Evolutionary conservation across 331 rosid species (phyloP), one percentile per base, ranked within the genome.

Genomic region (Acacia pycnantha): DNA sequence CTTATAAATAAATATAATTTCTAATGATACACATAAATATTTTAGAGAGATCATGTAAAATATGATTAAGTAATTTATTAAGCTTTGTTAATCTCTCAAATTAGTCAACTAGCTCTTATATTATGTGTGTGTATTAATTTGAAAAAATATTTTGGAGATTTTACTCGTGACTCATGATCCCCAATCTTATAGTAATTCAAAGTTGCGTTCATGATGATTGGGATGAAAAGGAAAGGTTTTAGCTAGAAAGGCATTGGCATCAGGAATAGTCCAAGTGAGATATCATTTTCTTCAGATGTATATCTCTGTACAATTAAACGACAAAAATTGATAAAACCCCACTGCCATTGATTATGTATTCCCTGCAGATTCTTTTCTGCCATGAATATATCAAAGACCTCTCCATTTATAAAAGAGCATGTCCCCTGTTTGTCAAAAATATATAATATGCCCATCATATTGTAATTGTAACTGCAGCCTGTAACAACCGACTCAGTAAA

Each of bases 201-300:
- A 88, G 73, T 41, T 76, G 88, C 53, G 48, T 91, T 88, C 84
- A 89, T 93, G 50, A 68, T 68, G 87, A 91, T 82, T 89, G 95
- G 88, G 89, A 89, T 90, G 93, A 92, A 92, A 92, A 87, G 73
- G 87, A 82, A 82, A 84, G 89, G 82, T 87, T 81, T 83, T 16
- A 5, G 21, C 21, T 50, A 50, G 56, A 50, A 50, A 50, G 56
- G 21, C 4, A 14, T 50, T 50, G 56, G 56, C 70, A 58, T 24
- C 50, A 53, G 71, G 73, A 35, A 58, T 37, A 51, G 84, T 89
- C 88, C 59, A 76, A 6, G 79, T 69, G 80, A 69, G 88, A 82
- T 85, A 88, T 86, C 90, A 89, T 85, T 88, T 86, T 85, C 82
- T 79, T 79, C 81, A 72, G 89, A 87, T 92, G 11, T 43, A 50